Percentiles rank a stretch among this genome's conserved stretches.
phyloP scores from a whole-genome alignment of 2,329 filamentous ascomycete genomes.

The Fonsecaea pedrosoi region DNA sequence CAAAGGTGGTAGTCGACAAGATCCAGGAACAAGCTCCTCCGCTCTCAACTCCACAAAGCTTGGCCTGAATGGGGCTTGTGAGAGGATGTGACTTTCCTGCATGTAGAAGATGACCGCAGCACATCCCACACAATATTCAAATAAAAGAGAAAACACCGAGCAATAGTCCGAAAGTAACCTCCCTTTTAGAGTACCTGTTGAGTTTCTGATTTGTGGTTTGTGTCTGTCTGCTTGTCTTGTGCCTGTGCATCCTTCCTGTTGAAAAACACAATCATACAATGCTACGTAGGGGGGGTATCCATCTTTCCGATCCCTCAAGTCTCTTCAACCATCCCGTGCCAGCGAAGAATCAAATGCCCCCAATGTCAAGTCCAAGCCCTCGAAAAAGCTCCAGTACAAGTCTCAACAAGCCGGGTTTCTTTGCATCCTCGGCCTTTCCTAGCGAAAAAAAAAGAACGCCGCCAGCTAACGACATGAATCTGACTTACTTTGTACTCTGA shows the following conservation, averaged over 20 bases:
- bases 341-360: constrained; percentile 11
- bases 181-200: background rate
- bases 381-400: constrained; percentile 5
- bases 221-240: constrained; percentile 11
- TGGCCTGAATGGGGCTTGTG: background rate
- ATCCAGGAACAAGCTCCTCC: constrained; percentile 9
- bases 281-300: constrained; percentile 33
- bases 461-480: constrained; percentile 17
- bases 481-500: constrained; percentile 10
- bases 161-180: constrained; percentile 7
- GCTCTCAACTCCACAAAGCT: constrained; percentile 8
- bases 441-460: constrained; percentile 15
- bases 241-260: constrained; percentile 5
- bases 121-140: background rate
- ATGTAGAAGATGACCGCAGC: background rate
- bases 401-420: constrained; percentile 2
- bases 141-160: background rate
- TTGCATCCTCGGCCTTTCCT: background rate
- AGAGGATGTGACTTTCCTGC: background rate
- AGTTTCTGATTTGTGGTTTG: constrained; percentile 2
- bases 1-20: background rate
- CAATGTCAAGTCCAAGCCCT: constrained; percentile 5
- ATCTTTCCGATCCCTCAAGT: constrained; percentile 18
- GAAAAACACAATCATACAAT: constrained; percentile 17
- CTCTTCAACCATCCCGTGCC: constrained; percentile 8